Percentiles rank a stretch among this genome's conserved stretches.
phyloP scores from a whole-genome alignment of 768 basidiomycete genomes.

The Agrocybe pediades region DNA sequence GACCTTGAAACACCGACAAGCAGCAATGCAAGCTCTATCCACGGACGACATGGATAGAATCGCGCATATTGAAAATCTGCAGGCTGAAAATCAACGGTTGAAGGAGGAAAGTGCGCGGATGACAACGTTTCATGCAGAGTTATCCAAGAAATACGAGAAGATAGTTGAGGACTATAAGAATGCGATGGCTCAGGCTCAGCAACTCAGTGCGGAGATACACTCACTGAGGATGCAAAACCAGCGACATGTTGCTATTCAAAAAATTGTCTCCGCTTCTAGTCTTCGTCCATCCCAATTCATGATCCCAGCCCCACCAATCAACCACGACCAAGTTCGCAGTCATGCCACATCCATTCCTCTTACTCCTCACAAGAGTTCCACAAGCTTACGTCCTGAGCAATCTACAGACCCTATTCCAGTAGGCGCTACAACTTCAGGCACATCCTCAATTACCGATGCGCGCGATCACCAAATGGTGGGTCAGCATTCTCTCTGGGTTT shows the following conservation, averaged over 20 bases:
- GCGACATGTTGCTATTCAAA: background rate
- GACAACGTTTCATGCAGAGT: background rate
- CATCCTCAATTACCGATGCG: too few species aligned
- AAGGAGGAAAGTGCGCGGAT: background rate
- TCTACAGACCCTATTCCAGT: too few species aligned
- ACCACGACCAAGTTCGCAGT: too few species aligned
- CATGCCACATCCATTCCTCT: too few species aligned
- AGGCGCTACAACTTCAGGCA: too few species aligned
- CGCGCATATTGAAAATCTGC: background rate
- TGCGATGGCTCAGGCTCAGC: slow-evolving; percentile 14
- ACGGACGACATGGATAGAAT: background rate
- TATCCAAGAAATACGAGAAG: slow-evolving; percentile 4
- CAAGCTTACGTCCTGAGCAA: too few species aligned
- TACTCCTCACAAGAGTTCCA: too few species aligned
- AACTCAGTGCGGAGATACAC: slow-evolving; percentile 1
- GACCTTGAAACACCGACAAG: background rate
- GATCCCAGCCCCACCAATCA: too few species aligned
- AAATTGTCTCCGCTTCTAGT: too few species aligned
- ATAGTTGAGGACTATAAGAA: slow-evolving; percentile 10
- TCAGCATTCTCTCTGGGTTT: too few species aligned
- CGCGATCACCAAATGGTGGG: too few species aligned
- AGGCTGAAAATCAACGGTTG: background rate
- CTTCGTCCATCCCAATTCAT: background rate
- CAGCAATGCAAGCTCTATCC: background rate
- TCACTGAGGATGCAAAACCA: background rate